phyloP scores from a whole-genome alignment of 1,284 basidiomycete species.

The Austropuccinia psidii region DNA sequence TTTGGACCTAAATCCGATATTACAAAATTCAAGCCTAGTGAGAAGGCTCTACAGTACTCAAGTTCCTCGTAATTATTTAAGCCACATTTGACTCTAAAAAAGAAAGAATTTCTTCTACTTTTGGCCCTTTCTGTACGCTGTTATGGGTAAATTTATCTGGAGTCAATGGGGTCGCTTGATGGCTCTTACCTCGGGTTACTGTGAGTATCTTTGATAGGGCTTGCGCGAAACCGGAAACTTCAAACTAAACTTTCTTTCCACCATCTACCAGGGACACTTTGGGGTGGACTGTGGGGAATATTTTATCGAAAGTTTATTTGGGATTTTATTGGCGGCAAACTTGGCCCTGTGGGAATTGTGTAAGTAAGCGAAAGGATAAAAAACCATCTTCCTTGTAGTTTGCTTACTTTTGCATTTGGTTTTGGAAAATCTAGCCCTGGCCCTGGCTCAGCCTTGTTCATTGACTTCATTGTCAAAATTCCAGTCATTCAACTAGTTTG shows the following conservation, averaged over 20 bases:
- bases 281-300: constrained; percentile 68
- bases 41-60: no score
- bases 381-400: background rate
- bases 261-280: constrained; percentile 58
- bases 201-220: constrained; percentile 57
- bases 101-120: no score
- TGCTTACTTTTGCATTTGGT: background rate
- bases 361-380: no score
- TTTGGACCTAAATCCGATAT: no score
- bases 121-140: no score
- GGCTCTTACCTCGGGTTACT: constrained; percentile 62
- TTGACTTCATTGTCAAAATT: constrained; percentile 4
- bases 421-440: background rate
- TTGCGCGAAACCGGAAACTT: no score
- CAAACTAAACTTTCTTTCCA: background rate
- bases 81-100: no score
- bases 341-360: constrained; percentile 25
- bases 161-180: constrained; percentile 67
- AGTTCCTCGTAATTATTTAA: no score
- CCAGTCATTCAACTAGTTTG: constrained; percentile 14
- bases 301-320: constrained; percentile 84
- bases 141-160: constrained; percentile 75
- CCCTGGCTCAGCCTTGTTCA: background rate
- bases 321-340: constrained; percentile 53
- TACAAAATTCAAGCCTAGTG: no score